Base-by-base conservation (phyloP, 495 filamentous ascomycete genomes). In the Podospora anserina region DNA sequence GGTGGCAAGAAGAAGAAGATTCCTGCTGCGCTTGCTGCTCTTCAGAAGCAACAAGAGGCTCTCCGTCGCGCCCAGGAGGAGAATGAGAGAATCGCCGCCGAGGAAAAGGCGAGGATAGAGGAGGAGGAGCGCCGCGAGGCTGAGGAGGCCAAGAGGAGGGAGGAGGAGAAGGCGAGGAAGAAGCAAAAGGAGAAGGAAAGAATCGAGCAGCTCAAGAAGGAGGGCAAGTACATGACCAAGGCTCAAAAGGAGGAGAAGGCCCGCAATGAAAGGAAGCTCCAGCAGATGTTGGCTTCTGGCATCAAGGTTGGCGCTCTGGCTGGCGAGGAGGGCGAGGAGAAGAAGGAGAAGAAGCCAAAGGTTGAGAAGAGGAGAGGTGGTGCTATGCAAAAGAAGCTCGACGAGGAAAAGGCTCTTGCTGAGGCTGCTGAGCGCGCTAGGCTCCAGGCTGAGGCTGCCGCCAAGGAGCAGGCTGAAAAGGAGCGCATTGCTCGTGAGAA, bases 141-240 rank as follows among this genome's bases (percentile, higher is more conserved):
- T 13, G 93, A 96, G 78, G 93, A 96, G 83, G 69, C 0, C 19
- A 82, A 83, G 74, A 77, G 79, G 26, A 81, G 67, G 65, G 81
- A 82, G 68, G 77, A 78, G 66, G 72, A 88, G 82, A 74, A 89
- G 73, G 88, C 89, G 15, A 80, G 84, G 55, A 97, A 91, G 85
- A 98, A 97, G 83, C 92, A 96, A 77, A 96, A 91, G 79, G 96
- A 99, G 77, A 96, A 91, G 79, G 91, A 97, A 79, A 94, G 87
- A 82, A 93, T 96, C 69, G 96, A 99, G 74, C 91, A 97, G 79
- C 86, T 97, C 18, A 95, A 95, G 82, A 94, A 88, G 76, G 93
- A 97, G 79, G 96, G 96, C 74, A 97, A 96, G 77, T 93, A 93
- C 72, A 83, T 97, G 69, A 97, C 94, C 70, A 95, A 97, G 78